These are phyloP conservation scores for Emmonsiellopsis sp. DNA, from an alignment of 2,329 filamentous ascomycete species.

Conservation along the genomic window DNA sequence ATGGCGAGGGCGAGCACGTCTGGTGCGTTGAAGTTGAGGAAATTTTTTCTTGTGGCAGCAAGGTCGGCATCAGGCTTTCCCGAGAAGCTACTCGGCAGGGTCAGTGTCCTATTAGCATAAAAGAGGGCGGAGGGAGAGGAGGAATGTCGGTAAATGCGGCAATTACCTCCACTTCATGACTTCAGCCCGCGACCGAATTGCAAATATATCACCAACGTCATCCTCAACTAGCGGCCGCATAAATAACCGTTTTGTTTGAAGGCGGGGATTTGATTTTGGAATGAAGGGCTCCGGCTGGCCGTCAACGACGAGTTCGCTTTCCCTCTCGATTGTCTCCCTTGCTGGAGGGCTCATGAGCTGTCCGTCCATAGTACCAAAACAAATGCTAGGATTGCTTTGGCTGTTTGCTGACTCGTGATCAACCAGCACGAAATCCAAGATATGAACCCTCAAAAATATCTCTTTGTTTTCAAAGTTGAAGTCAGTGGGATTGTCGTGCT, in stretches of 20 bases:
- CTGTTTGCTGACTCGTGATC: no score
- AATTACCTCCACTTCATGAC: constrained; percentile 21
- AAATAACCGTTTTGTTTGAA: constrained; percentile 10
- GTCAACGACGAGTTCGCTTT: background rate
- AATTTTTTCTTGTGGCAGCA: background rate
- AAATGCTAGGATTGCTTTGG: no score
- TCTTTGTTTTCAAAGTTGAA: background rate
- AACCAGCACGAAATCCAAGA: no score
- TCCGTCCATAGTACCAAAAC: no score
- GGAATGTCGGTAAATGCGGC: background rate
- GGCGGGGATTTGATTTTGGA: background rate
- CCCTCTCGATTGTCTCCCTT: background rate
- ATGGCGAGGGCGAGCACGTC: constrained; percentile 12
- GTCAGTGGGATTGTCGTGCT: background rate
- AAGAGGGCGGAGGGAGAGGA: background rate
- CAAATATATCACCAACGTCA: constrained; percentile 16
- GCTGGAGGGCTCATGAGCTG: background rate
- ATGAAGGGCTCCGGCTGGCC: background rate
- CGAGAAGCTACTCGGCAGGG: background rate
- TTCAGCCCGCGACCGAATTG: constrained; percentile 15
- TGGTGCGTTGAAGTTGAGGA: background rate
- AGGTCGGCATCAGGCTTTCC: constrained; percentile 6
- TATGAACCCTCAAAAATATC: no score
- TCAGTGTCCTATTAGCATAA: background rate
- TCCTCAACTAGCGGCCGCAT: constrained; percentile 12